phyloP scores from a whole-genome alignment of 176 grass and related monocot species.

The Aechmea fasciata region DNA sequence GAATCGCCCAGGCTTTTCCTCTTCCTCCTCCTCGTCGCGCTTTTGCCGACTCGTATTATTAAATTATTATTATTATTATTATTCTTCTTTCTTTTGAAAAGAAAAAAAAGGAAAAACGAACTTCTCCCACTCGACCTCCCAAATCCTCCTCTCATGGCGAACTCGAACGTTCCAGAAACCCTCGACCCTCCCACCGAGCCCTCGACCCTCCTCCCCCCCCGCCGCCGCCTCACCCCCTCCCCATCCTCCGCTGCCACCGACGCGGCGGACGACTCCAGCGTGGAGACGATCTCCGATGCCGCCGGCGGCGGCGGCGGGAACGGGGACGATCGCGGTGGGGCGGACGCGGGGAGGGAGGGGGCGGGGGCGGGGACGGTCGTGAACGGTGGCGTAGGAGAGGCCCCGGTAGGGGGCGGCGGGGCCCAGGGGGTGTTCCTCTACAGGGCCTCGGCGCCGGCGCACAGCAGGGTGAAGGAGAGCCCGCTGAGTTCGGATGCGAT shows the following conservation, averaged over 20 bases:
- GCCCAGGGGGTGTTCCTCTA: conserved; percentile 25
- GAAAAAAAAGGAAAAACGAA: too few species aligned
- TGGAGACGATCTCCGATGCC: conserved; percentile 15
- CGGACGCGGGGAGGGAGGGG: conserved; percentile 14
- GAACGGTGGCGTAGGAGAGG: background rate
- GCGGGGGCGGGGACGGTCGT: background rate
- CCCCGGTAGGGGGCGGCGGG: background rate
- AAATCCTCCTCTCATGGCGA: conserved; percentile 19
- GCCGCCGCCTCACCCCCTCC: background rate
- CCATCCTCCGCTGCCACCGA: background rate
- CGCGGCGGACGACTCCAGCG: conserved; percentile 5
- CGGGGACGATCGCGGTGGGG: background rate
- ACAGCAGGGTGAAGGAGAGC: conserved; percentile 73
- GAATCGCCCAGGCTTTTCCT: too few species aligned
- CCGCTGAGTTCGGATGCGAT: conserved; percentile 88
- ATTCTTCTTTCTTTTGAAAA: too few species aligned
- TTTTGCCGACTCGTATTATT: too few species aligned
- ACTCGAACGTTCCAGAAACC: conserved; percentile 9
- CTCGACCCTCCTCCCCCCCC: background rate
- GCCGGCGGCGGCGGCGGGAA: background rate
- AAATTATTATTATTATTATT: too few species aligned
- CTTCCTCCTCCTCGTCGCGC: too few species aligned
- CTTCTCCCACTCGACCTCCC: background rate
- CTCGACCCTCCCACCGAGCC: background rate
- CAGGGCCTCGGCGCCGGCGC: conserved; percentile 65